phyloP scores from a whole-genome alignment of 2,329 filamentous ascomycete species.

The Pleomassaria siparia region DNA sequence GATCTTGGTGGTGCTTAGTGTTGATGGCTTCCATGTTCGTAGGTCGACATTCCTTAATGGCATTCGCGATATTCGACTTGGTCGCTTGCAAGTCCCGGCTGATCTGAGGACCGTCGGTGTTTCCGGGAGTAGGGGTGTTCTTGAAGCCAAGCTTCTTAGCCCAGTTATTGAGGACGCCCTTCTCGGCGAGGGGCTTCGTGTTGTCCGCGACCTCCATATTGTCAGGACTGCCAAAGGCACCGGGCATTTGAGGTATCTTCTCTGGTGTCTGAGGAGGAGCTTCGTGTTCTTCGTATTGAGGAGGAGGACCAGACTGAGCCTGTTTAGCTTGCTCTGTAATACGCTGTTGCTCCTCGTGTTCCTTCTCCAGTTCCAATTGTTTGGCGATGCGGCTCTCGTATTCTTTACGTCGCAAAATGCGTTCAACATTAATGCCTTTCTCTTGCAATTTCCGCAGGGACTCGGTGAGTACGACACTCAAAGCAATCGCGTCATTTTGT shows the following conservation, averaged over 20 bases:
- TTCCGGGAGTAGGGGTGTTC: conserved; percentile 18
- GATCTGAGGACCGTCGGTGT: conserved; percentile 38
- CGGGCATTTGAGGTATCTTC: conserved; percentile 36
- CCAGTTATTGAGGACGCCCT: conserved; percentile 38
- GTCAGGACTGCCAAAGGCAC: conserved; percentile 39
- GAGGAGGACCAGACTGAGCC: conserved; percentile 24
- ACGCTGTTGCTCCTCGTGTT: conserved; percentile 62
- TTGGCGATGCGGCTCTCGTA: conserved; percentile 87
- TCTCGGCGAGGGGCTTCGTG: conserved; percentile 22
- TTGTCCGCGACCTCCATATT: conserved; percentile 30
- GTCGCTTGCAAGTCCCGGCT: conserved; percentile 37
- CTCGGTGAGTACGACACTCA: conserved; percentile 87
- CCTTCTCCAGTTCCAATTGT: conserved; percentile 70
- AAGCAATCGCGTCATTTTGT: conserved; percentile 83
- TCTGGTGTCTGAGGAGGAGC: conserved; percentile 31
- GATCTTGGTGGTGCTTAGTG: conserved; percentile 38
- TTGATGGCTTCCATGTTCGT: conserved; percentile 36
- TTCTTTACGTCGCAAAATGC: conserved; percentile 84
- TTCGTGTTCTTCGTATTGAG: conserved; percentile 12
- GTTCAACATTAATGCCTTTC: conserved; percentile 94
- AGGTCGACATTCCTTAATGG: conserved; percentile 41
- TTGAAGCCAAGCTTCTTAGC: conserved; percentile 42
- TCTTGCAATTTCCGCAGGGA: conserved; percentile 79
- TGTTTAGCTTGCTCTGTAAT: conserved; percentile 24
- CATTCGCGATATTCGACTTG: conserved; percentile 39